These are phyloP conservation scores for Gossypium ekmanianum DNA, from an alignment of 345 rosid species.

Conservation along the genomic window DNA sequence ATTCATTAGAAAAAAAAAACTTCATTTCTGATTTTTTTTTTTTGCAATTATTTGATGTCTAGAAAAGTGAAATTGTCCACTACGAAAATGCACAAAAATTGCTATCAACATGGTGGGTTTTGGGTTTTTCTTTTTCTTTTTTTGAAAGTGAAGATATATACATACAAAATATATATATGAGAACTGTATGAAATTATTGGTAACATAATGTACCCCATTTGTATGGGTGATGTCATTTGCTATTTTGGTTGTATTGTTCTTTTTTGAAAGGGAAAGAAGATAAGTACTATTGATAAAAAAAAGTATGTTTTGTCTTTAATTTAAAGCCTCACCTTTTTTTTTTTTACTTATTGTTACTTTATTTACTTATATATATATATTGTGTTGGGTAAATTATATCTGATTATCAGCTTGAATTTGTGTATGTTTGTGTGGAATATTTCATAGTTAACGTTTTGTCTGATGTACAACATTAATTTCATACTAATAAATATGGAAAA, in stretches of 20 bases:
- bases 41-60: constrained; percentile 20
- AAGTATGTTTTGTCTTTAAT: constrained; percentile 15
- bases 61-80: constrained; percentile 16
- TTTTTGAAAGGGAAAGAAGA: neutral
- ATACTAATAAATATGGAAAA: neutral
- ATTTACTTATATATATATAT: neutral
- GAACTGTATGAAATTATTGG: neutral
- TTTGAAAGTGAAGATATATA: neutral
- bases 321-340: neutral
- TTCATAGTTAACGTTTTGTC: constrained; percentile 8
- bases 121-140: neutral
- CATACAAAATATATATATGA: constrained; percentile 8
- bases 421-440: neutral
- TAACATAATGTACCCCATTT: neutral
- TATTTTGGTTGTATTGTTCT: neutral
- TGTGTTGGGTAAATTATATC: neutral
- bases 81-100: constrained; percentile 21
- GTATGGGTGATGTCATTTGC: neutral
- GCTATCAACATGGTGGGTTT: neutral
- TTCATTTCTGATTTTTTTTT: neutral
- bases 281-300: constrained; percentile 4
- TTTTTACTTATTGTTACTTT: neutral
- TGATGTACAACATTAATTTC: constrained; percentile 4
- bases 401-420: neutral
- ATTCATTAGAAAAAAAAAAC: constrained; percentile 1